These are phyloP conservation scores for Cardamine resedifolia DNA, from an alignment of 345 rosid species.

Conservation along the genomic window DNA sequence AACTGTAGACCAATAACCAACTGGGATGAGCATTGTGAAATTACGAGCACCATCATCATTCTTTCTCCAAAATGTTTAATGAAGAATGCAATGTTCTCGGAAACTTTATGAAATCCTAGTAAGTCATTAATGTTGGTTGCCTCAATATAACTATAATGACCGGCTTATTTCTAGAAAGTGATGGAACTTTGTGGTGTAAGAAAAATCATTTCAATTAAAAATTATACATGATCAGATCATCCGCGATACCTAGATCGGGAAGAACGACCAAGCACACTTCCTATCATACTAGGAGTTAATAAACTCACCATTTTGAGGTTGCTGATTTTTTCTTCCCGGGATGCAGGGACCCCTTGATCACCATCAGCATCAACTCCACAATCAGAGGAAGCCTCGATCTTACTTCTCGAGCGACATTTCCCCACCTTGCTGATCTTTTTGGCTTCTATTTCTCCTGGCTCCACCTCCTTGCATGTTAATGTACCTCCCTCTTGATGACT, in stretches of 20 bases:
- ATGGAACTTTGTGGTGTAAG: background rate
- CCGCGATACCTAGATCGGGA: background rate
- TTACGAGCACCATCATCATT: background rate
- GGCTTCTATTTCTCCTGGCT: slow-evolving; percentile 55
- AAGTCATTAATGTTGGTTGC: background rate
- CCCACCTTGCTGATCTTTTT: slow-evolving; percentile 58
- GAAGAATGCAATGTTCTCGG: background rate
- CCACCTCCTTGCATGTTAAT: slow-evolving; percentile 52
- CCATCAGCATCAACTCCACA: slow-evolving; percentile 75
- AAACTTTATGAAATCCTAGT: background rate
- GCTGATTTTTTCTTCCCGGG: slow-evolving; percentile 95
- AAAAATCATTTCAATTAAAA: background rate
- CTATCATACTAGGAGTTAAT: background rate
- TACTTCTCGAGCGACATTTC: slow-evolving; percentile 69
- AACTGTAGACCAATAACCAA: background rate
- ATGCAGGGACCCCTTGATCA: slow-evolving; percentile 67
- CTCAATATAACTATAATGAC: background rate
- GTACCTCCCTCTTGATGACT: slow-evolving; percentile 54
- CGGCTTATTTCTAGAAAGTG: background rate
- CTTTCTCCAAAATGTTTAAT: background rate
- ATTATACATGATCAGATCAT: background rate
- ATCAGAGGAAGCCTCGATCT: slow-evolving; percentile 62
- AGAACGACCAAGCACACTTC: background rate
- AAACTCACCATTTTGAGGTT: slow-evolving; percentile 88
- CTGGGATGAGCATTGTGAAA: background rate